These are phyloP conservation scores for Pouteria glomerata DNA, from an alignment of 148 eudicot species.

Conservation along the genomic window DNA sequence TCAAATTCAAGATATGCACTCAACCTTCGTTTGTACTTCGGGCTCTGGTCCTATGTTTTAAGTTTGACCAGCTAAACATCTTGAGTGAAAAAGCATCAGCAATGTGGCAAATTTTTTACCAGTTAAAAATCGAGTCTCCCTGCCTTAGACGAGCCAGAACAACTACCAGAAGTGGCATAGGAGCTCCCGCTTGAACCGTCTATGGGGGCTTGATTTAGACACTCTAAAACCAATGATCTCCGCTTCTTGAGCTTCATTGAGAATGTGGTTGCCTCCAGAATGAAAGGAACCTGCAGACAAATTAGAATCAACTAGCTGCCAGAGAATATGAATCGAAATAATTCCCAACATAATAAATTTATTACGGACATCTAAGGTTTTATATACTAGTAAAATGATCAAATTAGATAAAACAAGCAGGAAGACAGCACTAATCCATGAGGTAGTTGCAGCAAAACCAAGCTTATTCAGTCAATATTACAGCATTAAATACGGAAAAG, in stretches of 20 bases:
- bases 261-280: conserved; percentile 80
- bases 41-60: neutral
- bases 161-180: conserved; percentile 66
- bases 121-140: conserved; percentile 60
- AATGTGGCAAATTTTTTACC: neutral
- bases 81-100: neutral
- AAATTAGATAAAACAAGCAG: neutral
- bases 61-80: neutral
- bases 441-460: neutral
- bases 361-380: neutral
- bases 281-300: conserved; percentile 65
- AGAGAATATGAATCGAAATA: neutral
- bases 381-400: too few species aligned
- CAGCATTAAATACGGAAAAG: neutral
- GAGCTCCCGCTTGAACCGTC: conserved; percentile 90
- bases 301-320: neutral
- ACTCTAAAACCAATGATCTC: conserved; percentile 71
- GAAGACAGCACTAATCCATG: neutral
- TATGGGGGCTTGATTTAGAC: conserved; percentile 92
- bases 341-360: neutral
- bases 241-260: conserved; percentile 83
- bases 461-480: neutral
- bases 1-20: too few species aligned
- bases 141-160: conserved; percentile 61
- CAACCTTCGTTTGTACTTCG: too few species aligned